These are phyloP conservation scores for Kodamaea nitidulidarum DNA, from an alignment of 805 yeast species.

Conservation along the genomic window DNA sequence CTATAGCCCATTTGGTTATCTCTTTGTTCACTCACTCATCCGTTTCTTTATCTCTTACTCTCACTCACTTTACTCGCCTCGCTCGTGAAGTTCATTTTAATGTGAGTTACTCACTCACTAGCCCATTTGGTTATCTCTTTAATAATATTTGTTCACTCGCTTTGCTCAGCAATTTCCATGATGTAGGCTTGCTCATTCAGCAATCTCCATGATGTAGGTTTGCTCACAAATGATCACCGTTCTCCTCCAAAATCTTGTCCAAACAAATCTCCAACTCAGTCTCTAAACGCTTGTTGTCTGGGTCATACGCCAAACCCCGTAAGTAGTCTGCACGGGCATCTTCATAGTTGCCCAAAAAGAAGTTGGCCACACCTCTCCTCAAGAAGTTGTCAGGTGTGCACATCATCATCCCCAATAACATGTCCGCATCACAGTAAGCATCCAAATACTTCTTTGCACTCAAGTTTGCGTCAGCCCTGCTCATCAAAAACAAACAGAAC, in stretches of 20 bases:
- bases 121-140: too few species aligned
- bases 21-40: too few species aligned
- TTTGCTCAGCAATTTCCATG: too few species aligned
- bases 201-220: too few species aligned
- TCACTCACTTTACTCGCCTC: too few species aligned
- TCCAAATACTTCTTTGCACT: constrained; percentile 50
- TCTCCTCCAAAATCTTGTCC: constrained; percentile 50
- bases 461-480: constrained; percentile 66
- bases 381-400: constrained; percentile 65
- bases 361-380: constrained; percentile 63
- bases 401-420: constrained; percentile 56
- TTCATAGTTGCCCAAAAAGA: constrained; percentile 57
- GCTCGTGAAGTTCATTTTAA: too few species aligned
- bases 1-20: too few species aligned
- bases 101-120: too few species aligned
- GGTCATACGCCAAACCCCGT: constrained; percentile 65
- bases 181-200: too few species aligned
- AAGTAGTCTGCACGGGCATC: constrained; percentile 65
- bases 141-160: too few species aligned
- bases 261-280: constrained; percentile 46
- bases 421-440: constrained; percentile 67
- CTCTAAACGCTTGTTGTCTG: constrained; percentile 46
- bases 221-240: constrained; percentile 43
- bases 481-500: constrained; percentile 58
- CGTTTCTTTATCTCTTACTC: too few species aligned